phyloP scores from a whole-genome alignment of 352 stramenopile genomes.

The Globisporangium carolinianum region DNA sequence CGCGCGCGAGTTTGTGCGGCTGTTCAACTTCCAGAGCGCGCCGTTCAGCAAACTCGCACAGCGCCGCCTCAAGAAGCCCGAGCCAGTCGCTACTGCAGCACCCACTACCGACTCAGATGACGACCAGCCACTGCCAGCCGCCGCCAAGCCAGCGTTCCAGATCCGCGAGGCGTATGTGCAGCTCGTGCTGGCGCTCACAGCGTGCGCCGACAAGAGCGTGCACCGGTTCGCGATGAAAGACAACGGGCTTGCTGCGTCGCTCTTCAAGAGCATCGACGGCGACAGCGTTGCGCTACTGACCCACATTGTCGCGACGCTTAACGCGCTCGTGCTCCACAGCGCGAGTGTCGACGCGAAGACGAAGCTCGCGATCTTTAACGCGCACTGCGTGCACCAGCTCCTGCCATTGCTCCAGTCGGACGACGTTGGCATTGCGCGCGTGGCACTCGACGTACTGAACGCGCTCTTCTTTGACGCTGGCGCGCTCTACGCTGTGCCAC shows the following conservation, averaged over 20 bases:
- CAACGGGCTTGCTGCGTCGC: slow-evolving; percentile 42
- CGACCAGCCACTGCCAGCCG: not conserved
- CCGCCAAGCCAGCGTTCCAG: slow-evolving; percentile 34
- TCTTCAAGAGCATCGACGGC: slow-evolving; percentile 76
- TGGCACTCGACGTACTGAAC: slow-evolving; percentile 32
- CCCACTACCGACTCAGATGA: slow-evolving; percentile 1
- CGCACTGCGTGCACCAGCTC: slow-evolving; percentile 53
- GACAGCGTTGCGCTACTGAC: slow-evolving; percentile 54
- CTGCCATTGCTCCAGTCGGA: slow-evolving; percentile 59
- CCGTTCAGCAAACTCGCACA: slow-evolving; percentile 53
- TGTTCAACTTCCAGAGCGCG: slow-evolving; percentile 73
- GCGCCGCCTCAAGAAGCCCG: slow-evolving; percentile 53
- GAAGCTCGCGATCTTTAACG: slow-evolving; percentile 62
- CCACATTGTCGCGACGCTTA: slow-evolving; percentile 34
- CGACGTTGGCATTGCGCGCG: slow-evolving; percentile 30
- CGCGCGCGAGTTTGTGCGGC: slow-evolving; percentile 62
- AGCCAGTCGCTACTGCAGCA: slow-evolving; percentile 7
- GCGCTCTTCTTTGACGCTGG: slow-evolving; percentile 52
- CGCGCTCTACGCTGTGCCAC: slow-evolving; percentile 47
- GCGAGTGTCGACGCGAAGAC: slow-evolving; percentile 40
- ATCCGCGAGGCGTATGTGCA: slow-evolving; percentile 59
- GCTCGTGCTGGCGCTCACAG: slow-evolving; percentile 51
- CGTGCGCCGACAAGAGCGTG: slow-evolving; percentile 68
- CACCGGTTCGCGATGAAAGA: slow-evolving; percentile 77
- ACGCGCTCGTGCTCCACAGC: slow-evolving; percentile 48